These are phyloP conservation scores for Penicillium sp. DNA, from an alignment of 2,329 filamentous ascomycete species.

Conservation along the genomic window DNA sequence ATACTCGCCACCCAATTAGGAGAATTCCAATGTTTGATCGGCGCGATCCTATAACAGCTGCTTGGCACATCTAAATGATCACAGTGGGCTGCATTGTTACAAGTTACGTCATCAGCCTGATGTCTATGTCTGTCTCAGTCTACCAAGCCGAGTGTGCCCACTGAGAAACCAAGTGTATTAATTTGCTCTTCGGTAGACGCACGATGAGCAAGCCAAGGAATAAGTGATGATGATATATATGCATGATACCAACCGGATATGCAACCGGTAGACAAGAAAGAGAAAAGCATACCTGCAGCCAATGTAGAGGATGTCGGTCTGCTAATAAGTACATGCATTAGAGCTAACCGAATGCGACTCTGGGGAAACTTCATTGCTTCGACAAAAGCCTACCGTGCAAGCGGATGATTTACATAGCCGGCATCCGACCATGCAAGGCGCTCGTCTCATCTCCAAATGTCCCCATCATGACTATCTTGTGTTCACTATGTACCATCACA, in stretches of 20 bases:
- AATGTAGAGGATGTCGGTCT: conserved; percentile 16
- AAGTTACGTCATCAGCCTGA: conserved; percentile 50
- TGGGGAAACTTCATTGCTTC: neutral
- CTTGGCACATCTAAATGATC: conserved; percentile 58
- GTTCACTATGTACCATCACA: neutral
- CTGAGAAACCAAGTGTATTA: conserved; percentile 59
- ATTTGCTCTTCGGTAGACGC: conserved; percentile 56
- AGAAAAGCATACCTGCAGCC: neutral
- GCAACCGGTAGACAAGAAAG: neutral
- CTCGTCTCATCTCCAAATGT: neutral
- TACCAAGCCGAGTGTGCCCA: conserved; percentile 65
- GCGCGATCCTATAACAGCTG: conserved; percentile 60
- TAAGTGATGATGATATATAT: conserved; percentile 21
- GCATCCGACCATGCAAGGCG: neutral
- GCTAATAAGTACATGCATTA: neutral
- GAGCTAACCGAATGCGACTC: neutral
- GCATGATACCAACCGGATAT: conserved; percentile 9
- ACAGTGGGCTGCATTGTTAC: conserved; percentile 55
- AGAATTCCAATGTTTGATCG: conserved; percentile 58
- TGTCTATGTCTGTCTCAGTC: conserved; percentile 56
- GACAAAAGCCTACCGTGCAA: neutral
- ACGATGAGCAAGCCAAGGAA: conserved; percentile 49
- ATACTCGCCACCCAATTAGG: conserved; percentile 61
- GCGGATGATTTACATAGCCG: neutral
- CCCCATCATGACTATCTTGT: neutral